Base-by-base conservation (phyloP, 331 rosid genomes). In the Spiraea crenata region DNA sequence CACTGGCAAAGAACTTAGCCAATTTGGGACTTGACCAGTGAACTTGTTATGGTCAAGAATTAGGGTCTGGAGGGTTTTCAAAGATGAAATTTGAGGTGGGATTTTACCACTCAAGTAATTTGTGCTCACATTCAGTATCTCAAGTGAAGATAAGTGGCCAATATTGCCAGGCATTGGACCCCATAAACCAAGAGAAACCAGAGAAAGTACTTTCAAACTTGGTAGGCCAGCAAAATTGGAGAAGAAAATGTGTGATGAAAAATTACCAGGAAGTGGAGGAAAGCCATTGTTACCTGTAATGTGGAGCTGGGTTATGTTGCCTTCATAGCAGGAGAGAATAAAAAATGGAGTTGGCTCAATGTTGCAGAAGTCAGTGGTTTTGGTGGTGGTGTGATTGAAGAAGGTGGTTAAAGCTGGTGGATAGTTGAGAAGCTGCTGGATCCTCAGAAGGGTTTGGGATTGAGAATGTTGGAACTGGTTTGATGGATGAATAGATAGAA, bases 61-160 rank as follows among this genome's bases (percentile, higher is more conserved):
- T 76, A 93, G 56, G 4, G 95, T 85, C 57, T 90, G 97, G 10
- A 93, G 87, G 80, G 72, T 87, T 70, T 60, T 83, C 73, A 87
- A 71, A 54, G 69, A 44, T 41, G 96, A 85, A 85, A 93, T 70
- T 0, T 87, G 78, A n/a, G 39, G 11, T 9, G 99, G 96, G 14
- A 91, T 79, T 37, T 56, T 64, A 9, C 97, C 97, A 82, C 38
- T 68, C 72, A 93, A 82, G 81, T 83, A 58, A 68, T 93, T 93
- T 60, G 89, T 79, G 77, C 89, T 87, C 37, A 89, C 77, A 76
- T 93, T 89, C 11, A 93, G 88, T 69, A 91, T 93, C 78, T 93
- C 99, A 45, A 93, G 75, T 16, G 96, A 93, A 63, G 82, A 59
- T 49, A 91, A 38, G 9, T 67, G 65, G 31, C 69, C 73, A 67